These are phyloP conservation scores for Hypoxylon sp. DNA, from an alignment of 2,329 filamentous ascomycete species.

Conservation along the genomic window DNA sequence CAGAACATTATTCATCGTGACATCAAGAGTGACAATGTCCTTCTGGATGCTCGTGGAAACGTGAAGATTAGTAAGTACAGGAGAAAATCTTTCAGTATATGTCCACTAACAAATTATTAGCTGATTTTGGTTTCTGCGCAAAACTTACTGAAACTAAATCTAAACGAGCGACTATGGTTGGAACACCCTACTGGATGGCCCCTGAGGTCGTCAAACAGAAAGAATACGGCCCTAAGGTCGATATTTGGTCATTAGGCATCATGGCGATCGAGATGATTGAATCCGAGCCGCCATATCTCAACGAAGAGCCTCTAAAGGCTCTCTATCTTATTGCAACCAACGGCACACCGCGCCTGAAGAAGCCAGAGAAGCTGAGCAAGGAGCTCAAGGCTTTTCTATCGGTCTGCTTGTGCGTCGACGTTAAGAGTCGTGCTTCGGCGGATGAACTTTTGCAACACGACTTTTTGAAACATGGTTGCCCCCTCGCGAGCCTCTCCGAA, in stretches of 20 bases:
- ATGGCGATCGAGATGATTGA: constrained; percentile 99
- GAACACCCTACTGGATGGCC: constrained; percentile 99
- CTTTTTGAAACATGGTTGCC: constrained; percentile 93
- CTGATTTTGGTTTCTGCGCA: constrained; percentile 99
- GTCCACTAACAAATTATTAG: constrained; percentile 66
- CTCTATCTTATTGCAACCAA: constrained; percentile 98
- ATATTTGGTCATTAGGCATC: constrained; percentile 98
- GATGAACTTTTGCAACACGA: constrained; percentile 92
- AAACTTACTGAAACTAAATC: constrained; percentile 97
- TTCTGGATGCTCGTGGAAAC: constrained; percentile 92
- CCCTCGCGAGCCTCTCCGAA: constrained; percentile 84
- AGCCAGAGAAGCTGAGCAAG: constrained; percentile 97
- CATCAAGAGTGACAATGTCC: constrained; percentile 99
- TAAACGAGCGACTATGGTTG: constrained; percentile 99
- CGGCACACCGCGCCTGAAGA: constrained; percentile 96
- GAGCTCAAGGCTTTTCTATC: constrained; percentile 97
- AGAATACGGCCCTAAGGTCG: constrained; percentile 97
- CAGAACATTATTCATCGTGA: constrained; percentile 99
- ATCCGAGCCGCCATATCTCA: constrained; percentile 96
- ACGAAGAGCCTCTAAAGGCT: constrained; percentile 97
- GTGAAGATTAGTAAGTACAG: constrained; percentile 91
- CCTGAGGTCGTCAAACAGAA: constrained; percentile 99
- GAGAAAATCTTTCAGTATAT: constrained; percentile 6
- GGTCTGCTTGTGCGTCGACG: constrained; percentile 96
- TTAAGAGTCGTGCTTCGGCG: constrained; percentile 92